phyloP scores from a whole-genome alignment of 495 filamentous ascomycete species.

The Podospora sp. region DNA sequence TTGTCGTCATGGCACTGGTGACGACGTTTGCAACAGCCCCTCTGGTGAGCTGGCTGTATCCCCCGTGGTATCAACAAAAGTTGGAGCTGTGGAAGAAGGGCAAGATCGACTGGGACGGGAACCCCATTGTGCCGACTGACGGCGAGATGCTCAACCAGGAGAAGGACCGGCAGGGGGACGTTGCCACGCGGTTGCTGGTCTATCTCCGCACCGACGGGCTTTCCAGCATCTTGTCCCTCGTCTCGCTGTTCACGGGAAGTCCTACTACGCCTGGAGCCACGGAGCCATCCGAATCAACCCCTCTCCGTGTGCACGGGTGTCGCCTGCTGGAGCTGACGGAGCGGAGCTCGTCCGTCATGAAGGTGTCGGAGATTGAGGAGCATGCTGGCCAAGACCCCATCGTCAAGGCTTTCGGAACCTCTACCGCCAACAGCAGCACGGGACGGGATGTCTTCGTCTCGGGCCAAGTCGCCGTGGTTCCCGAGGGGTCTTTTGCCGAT shows the following conservation, averaged over 20 bases:
- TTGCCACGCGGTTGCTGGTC: slow-evolving; percentile 47
- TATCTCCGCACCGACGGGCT: slow-evolving; percentile 84
- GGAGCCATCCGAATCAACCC: slow-evolving; percentile 39
- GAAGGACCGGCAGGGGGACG: slow-evolving; percentile 47
- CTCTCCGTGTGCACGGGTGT: slow-evolving; percentile 77
- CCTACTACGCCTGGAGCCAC: slow-evolving; percentile 29
- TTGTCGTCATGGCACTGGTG: slow-evolving; percentile 90
- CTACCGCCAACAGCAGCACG: slow-evolving; percentile 74
- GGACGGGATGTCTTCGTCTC: slow-evolving; percentile 67
- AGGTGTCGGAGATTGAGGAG: slow-evolving; percentile 77
- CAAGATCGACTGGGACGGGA: slow-evolving; percentile 89
- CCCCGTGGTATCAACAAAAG: slow-evolving; percentile 87
- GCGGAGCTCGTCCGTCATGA: slow-evolving; percentile 90
- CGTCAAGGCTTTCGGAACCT: slow-evolving; percentile 83
- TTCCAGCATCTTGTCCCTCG: slow-evolving; percentile 76
- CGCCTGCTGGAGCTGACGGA: slow-evolving; percentile 84
- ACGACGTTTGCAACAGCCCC: slow-evolving; percentile 90
- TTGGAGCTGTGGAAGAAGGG: slow-evolving; percentile 82
- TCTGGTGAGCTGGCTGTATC: slow-evolving; percentile 74
- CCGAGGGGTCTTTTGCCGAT: slow-evolving; percentile 74
- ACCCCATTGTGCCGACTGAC: slow-evolving; percentile 47
- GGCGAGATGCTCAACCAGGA: slow-evolving; percentile 41
- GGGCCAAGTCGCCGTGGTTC: slow-evolving; percentile 72
- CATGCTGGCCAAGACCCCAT: slow-evolving; percentile 77
- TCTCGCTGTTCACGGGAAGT: slow-evolving; percentile 65